Evolutionary conservation across 2,329 filamentous ascomycete species (phyloP).

Genomic region (Monosporascus sp.): DNA sequence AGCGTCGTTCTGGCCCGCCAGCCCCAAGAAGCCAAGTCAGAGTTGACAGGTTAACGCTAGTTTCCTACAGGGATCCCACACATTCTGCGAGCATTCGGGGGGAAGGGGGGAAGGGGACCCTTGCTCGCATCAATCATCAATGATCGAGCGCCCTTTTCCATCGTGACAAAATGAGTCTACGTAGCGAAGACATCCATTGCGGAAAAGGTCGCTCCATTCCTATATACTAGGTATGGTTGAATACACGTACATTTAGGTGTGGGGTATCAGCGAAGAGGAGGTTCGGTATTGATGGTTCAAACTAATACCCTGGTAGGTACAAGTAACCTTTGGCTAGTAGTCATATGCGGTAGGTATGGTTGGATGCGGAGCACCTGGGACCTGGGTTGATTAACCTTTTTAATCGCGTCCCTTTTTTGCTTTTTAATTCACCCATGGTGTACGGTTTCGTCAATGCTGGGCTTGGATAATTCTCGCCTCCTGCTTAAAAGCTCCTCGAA

Average conservation of each 20-base stretch:
- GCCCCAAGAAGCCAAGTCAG: neutral
- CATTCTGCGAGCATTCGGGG: neutral
- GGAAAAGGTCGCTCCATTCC: too few relatives aligned
- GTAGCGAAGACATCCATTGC: too few relatives aligned
- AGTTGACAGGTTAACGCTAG: neutral
- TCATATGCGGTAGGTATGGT: too few relatives aligned
- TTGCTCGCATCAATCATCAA: neutral
- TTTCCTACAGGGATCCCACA: neutral
- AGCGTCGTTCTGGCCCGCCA: neutral
- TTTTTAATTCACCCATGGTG: neutral
- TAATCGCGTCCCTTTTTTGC: neutral
- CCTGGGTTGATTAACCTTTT: too few relatives aligned
- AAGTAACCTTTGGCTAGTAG: too few relatives aligned
- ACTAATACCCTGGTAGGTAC: too few relatives aligned
- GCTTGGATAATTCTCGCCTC: neutral
- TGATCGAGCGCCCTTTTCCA: neutral
- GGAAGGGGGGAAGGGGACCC: neutral
- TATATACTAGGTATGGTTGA: too few relatives aligned
- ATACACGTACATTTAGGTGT: too few relatives aligned
- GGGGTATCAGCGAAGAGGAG: too few relatives aligned
- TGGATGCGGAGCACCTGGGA: too few relatives aligned
- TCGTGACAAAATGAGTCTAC: neutral
- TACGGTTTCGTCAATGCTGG: neutral
- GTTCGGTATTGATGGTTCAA: too few relatives aligned
- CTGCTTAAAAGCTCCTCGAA: neutral